phyloP scores from a whole-genome alignment of 495 filamentous ascomycete genomes.

The Tetracladium setigerum region DNA sequence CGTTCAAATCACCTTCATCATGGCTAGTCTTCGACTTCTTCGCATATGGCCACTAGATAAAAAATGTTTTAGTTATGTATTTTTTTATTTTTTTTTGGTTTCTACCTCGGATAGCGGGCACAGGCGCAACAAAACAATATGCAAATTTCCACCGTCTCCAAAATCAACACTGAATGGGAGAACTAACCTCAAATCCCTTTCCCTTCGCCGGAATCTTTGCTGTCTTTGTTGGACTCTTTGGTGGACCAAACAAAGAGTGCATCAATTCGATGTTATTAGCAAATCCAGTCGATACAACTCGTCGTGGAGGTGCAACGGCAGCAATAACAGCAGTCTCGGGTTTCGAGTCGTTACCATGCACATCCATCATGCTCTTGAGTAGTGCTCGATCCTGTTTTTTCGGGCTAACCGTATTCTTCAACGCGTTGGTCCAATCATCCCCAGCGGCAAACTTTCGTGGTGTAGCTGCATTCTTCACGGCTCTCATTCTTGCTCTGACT shows the following conservation, averaged over 20 bases:
- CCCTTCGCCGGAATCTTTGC: slow-evolving; percentile 37
- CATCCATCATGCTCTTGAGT: slow-evolving; percentile 39
- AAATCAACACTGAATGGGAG: slow-evolving; percentile 31
- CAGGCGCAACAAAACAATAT: slow-evolving; percentile 24
- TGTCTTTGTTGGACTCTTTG: slow-evolving; percentile 37
- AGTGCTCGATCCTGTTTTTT: slow-evolving; percentile 70
- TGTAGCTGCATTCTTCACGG: slow-evolving; percentile 47
- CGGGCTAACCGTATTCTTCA: slow-evolving; percentile 87
- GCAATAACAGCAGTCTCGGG: slow-evolving; percentile 5
- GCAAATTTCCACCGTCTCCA: not conserved
- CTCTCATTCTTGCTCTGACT: slow-evolving; percentile 46
- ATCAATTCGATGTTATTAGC: slow-evolving; percentile 81
- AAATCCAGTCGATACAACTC: slow-evolving; percentile 46
- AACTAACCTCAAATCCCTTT: slow-evolving; percentile 73
- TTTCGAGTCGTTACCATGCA: slow-evolving; percentile 20
- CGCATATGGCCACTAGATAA: slow-evolving; percentile 77
- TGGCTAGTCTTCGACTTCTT: slow-evolving; percentile 61
- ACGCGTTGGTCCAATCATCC: slow-evolving; percentile 81
- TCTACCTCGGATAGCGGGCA: slow-evolving; percentile 45
- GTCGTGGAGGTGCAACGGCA: slow-evolving; percentile 16
- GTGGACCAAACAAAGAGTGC: slow-evolving; percentile 75
- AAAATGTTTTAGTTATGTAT: slow-evolving; percentile 32
- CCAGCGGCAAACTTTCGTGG: slow-evolving; percentile 50
- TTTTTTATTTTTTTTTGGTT: slow-evolving; percentile 30
- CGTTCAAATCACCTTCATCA: slow-evolving; percentile 37